Base-by-base conservation (phyloP, 2,329 filamentous ascomycete genomes). In the Talaromyces atroroseus region DNA sequence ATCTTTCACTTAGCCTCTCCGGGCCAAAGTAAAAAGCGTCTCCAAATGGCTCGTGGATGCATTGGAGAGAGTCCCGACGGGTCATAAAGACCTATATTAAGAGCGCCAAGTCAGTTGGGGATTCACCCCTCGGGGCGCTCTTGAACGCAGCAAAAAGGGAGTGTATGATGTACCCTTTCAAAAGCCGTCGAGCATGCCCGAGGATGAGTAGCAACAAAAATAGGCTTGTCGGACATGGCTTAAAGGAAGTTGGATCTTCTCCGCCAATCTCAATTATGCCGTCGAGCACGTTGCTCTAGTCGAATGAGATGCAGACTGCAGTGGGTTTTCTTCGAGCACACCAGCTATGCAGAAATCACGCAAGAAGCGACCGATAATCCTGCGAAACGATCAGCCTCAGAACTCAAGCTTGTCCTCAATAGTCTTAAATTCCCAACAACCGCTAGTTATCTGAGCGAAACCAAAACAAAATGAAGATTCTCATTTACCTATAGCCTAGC, bases 1-100 rank as follows among this genome's bases (percentile, higher is more conserved):
- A 99, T 65, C 94, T 84, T 52, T 82, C 77, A 66, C 88, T 86
- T 64, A 97, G 80, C 64, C 90, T 83, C 76, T 99, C 94, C 6
- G 92, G 92, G 52, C 94, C 92, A 69, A 88, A 97, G 77, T 97
- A 97, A 71, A 92, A 97, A 59, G 92, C 89, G 75, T 97, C 94
- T 54, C 92, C 92, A 74, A 97, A 97, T 5, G 94, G 94, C 77
- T 99, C 94, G 73, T 97, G 94, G 65, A 94, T 80, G 70, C 90
- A 95, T 66, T 87, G 80, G 58, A 97, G 82, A 54, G 81, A 85
- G 68, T 95, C 87, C 64, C 83, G 83, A 64, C 90, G 88, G 65
- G 92, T 96, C 92, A 97, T 96, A 74, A 99, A 97, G 62, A 97
- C 92, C 89, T 94, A 63, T 16, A 26, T 20, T 32, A 12, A 18